These are phyloP conservation scores for Venturiaceae sp. DNA, from an alignment of 2,329 filamentous ascomycete genomes.

Conservation along the genomic window DNA sequence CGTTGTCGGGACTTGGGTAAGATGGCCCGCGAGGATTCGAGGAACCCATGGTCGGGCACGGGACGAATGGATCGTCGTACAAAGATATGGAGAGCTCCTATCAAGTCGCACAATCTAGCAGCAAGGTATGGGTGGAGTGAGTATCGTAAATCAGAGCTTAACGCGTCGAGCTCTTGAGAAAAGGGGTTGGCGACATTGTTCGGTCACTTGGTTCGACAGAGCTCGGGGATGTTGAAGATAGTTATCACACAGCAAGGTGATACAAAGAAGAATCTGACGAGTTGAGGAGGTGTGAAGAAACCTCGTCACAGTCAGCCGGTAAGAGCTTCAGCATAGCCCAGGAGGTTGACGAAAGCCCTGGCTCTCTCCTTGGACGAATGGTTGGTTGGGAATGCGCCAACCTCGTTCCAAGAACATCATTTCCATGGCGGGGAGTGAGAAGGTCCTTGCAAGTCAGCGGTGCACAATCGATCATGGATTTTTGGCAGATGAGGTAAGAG, in stretches of 20 bases:
- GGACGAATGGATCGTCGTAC: background rate
- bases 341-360: background rate
- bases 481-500: background rate
- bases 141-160: background rate
- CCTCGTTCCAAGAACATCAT: background rate
- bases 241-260: background rate
- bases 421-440: background rate
- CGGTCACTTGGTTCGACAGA: background rate
- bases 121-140: background rate
- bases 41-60: background rate
- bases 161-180: background rate
- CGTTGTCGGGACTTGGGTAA: background rate
- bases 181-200: background rate
- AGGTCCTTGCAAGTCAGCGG: background rate
- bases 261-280: background rate
- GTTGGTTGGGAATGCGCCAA: background rate
- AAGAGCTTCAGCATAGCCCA: background rate
- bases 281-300: background rate
- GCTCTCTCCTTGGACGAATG: background rate
- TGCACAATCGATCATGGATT: background rate
- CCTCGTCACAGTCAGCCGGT: background rate
- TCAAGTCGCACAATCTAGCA: too few relatives aligned
- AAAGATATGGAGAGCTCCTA: background rate
- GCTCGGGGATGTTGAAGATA: background rate
- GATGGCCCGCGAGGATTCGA: background rate